These are phyloP conservation scores for Solanum hybrid DNA, from an alignment of 305 asterid species.

Conservation along the genomic window DNA sequence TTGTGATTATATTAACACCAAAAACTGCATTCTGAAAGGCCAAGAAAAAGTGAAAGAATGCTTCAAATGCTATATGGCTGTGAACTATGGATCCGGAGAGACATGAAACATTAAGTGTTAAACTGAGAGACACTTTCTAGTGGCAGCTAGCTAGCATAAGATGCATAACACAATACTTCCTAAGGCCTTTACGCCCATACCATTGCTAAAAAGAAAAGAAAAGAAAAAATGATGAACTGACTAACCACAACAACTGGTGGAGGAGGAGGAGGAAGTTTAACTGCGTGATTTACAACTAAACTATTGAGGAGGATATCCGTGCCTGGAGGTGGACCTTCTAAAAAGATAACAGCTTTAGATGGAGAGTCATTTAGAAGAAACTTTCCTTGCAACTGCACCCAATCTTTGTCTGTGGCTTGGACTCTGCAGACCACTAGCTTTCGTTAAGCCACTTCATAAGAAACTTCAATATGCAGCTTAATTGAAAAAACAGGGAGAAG, in stretches of 20 bases:
- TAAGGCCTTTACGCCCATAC: background rate
- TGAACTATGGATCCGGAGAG: background rate
- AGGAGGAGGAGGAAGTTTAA: constrained; percentile 51
- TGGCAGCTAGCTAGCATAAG: background rate
- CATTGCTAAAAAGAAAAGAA: background rate
- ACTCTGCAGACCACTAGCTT: constrained; percentile 31
- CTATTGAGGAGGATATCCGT: constrained; percentile 74
- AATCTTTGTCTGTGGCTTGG: constrained; percentile 72
- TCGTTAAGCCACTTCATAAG: background rate
- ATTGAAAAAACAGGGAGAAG: background rate
- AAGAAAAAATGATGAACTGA: background rate
- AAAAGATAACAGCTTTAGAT: constrained; percentile 43
- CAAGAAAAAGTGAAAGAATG: background rate
- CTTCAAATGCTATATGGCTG: background rate
- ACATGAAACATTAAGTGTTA: background rate
- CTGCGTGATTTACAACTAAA: constrained; percentile 56
- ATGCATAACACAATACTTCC: background rate
- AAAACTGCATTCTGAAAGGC: constrained; percentile 44
- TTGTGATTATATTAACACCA: constrained; percentile 63
- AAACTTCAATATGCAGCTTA: background rate
- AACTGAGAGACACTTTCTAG: background rate
- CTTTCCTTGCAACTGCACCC: constrained; percentile 79
- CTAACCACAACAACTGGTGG: constrained; percentile 65
- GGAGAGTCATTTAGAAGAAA: constrained; percentile 69
- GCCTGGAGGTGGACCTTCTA: constrained; percentile 93